Evolutionary conservation across 73 alveolate genomes (phyloP), one percentile per base, ranked within the genome.

Genomic region (Paramecium tetraurelia): DNA sequence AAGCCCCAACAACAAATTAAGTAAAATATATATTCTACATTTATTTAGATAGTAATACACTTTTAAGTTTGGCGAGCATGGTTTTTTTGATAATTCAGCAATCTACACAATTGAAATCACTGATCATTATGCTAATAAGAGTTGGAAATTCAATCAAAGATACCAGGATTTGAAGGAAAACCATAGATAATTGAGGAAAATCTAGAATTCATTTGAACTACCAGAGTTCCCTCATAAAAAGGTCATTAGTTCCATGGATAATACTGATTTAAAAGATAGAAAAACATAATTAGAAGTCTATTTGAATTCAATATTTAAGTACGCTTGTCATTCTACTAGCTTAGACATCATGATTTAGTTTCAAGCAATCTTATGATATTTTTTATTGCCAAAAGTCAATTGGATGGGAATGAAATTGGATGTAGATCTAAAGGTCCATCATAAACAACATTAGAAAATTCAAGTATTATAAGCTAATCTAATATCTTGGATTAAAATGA

Each of bases 401-500:
- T 63, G 21, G 84, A 63, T 27, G 84, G 84, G 10, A 63, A 63
- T 63, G 84, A 63, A 63, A 63, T 63, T 27, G 84, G 84, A 31
- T 63, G 84, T 33, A 63, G 84, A 27, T 63, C 84, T 0, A 63
- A 63, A 63, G 86, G 86, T n/a, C 84, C 84, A 24, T 72, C 86
- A 29, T 72, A 72, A 38, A 36, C 57, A 35, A 36, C 86, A 1
- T 18, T 72, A 16, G 86, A 72, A 72, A 36, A 72, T 72, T 72
- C 86, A 36, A 72, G 86, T 72, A 35, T 35, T 12, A 4, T 14
- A 22, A 72, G 86, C 7, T 63, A 72, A 35, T 1, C 46, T 24
- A 31, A 68, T 31, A 33, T 14, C 21, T 9, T 68, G 50, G 86
- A 72, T 35, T 22, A 72, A 40, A 21, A 21, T 20, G 86, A 72